Base-by-base conservation (phyloP, 805 yeast species). In the Millerozyma miso region DNA sequence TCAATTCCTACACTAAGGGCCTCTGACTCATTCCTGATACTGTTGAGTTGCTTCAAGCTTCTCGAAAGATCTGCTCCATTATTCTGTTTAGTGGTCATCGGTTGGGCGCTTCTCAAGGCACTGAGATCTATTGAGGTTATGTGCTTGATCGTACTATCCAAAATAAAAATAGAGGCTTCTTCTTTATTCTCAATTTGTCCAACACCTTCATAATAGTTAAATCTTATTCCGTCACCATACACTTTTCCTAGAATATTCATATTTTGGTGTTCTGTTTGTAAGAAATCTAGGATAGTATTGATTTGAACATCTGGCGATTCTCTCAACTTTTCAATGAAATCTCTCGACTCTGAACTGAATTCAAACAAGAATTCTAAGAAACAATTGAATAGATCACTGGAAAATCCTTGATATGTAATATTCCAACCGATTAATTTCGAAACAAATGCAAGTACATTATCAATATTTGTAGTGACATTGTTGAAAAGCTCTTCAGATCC, bases 1-100 rank as follows among this genome's bases (percentile, higher is more conserved):
- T 91, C 98, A 17, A 90, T 63, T 0, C 85, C 71, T 0, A 83
- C 72, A 52, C 88, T 95, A 17, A 85, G 65, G 3, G 85, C 73
- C 49, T 83, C 83, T 3, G 73, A 59, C 34, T 63, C 65, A 12
- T 57, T 56, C 1, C 49, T 35, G 12, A 56, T 44, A 37, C 50
- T 55, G 31, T 56, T 61, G 7, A 63, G 54, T 38, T 56, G 60
- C 46, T 49, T 43, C 0, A 23, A 39, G 10, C 29, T 10, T 23
- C 10, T 10, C 10, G 29, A 6, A 7, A 10, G 10, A 23, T 6
- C 6, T 18, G 37, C 43, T 16, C 37, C 42, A 12, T 47, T 34
- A 2, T 43, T 48, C 10, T 47, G 44, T 19, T 58, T 59, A 19
- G 59, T 58, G 4, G 61, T 55, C 4, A 67, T 67, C 29, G 62